These are phyloP conservation scores for Boletus barrowsii DNA, from an alignment of 768 basidiomycete genomes.

Conservation along the genomic window DNA sequence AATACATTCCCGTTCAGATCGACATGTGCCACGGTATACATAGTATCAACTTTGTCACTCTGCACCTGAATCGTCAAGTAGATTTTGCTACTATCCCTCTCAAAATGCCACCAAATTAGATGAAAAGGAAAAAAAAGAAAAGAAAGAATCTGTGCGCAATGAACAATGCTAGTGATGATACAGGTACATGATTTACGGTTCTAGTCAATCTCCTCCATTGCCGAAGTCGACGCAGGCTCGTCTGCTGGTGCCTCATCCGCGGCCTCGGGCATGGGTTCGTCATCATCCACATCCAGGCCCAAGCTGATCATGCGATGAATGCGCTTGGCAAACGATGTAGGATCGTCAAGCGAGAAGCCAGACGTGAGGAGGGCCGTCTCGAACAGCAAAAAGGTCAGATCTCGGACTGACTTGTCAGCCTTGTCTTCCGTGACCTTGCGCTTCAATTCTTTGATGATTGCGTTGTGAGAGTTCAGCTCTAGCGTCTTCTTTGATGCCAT, in stretches of 20 bases:
- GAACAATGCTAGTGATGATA: slow-evolving; percentile 25
- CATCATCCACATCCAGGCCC: slow-evolving; percentile 87
- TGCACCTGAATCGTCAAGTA: too few species aligned
- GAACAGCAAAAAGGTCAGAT: slow-evolving; percentile 92
- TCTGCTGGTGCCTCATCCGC: slow-evolving; percentile 49
- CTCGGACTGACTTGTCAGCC: slow-evolving; percentile 97
- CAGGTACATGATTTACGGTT: slow-evolving; percentile 21
- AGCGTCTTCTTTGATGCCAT: slow-evolving; percentile 99
- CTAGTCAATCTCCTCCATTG: slow-evolving; percentile 98
- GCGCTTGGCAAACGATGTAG: slow-evolving; percentile 90
- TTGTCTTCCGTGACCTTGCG: slow-evolving; percentile 95
- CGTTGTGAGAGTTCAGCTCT: slow-evolving; percentile 89
- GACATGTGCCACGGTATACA: not conserved
- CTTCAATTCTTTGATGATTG: slow-evolving; percentile 95
- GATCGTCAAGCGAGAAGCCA: slow-evolving; percentile 94
- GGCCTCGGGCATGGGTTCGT: slow-evolving; percentile 39
- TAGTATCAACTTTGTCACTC: too few species aligned
- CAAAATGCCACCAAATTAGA: slow-evolving; percentile 13
- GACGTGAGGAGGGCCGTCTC: slow-evolving; percentile 96
- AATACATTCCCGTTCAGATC: slow-evolving; percentile 8
- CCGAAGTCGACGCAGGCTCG: slow-evolving; percentile 67
- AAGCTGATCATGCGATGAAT: slow-evolving; percentile 96
- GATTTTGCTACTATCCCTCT: too few species aligned
- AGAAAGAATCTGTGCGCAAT: slow-evolving; percentile 7
- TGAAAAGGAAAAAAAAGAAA: slow-evolving; percentile 16